Conservation (phyloP, 805 yeast species). For the Zygosaccharomyces pseudorouxii region DNA sequence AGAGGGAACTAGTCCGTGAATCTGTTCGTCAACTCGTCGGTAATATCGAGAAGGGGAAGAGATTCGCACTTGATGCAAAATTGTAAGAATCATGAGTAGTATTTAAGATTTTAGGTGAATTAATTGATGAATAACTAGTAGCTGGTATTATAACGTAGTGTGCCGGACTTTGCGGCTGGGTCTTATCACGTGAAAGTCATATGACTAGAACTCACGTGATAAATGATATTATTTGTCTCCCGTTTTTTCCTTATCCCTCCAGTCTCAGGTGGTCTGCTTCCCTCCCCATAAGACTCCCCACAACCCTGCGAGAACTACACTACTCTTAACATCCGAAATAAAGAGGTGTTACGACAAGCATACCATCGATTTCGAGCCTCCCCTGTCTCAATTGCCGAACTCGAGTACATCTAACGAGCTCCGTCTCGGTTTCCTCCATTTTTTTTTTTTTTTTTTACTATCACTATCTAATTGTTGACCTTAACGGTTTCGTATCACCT, state of each 20-base stretch:
- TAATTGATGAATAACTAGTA: no score
- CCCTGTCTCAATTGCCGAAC: not conserved
- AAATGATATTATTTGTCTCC: not conserved
- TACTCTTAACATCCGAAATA: not conserved
- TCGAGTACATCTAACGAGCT: not conserved
- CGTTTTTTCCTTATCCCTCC: not conserved
- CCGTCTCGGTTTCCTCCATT: not conserved
- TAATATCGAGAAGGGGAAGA: constrained; percentile 57
- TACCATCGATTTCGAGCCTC: not conserved
- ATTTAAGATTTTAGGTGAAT: no score
- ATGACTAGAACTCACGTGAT: not conserved
- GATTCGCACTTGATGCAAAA: constrained; percentile 37
- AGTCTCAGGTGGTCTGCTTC: not conserved
- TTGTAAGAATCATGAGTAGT: constrained; percentile 9
- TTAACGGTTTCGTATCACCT: not conserved
- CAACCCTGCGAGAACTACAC: not conserved
- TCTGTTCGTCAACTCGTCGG: constrained; percentile 51
- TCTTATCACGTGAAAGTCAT: not conserved
- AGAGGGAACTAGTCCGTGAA: constrained; percentile 47
- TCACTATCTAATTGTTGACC: not conserved
- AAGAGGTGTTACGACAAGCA: not conserved
- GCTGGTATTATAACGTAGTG: no score
- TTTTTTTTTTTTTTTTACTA: not conserved
- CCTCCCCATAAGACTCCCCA: not conserved
- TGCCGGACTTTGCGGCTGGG: no score